Conservation (phyloP, 441 rosid species). For the Mallotus japonicus region DNA sequence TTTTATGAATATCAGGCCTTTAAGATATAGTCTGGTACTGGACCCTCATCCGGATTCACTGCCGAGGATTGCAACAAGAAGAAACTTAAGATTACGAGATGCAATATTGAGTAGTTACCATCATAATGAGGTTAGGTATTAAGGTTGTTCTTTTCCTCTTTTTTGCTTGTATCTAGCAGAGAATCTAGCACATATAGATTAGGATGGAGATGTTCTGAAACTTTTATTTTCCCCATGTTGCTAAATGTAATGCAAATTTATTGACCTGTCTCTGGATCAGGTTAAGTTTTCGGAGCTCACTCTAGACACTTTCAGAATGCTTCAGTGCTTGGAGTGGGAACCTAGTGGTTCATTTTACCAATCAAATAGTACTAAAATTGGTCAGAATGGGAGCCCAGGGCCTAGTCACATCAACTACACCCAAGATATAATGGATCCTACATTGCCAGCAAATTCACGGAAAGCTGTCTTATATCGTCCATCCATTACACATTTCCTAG, state of each 20-base stretch:
- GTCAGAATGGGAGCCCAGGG: conserved; percentile 61
- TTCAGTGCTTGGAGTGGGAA: conserved; percentile 97
- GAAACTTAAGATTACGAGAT: conserved; percentile 75
- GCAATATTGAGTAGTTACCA: conserved; percentile 88
- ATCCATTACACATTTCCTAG: conserved; percentile 79
- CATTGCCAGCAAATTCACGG: conserved; percentile 83
- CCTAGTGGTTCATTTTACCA: conserved; percentile 87
- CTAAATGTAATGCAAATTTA: conserved; percentile 9
- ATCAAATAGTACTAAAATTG: conserved; percentile 46
- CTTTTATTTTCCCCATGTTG: conserved; percentile 8
- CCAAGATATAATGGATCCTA: conserved; percentile 81
- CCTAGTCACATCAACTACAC: conserved; percentile 51
- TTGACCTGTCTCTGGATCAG: conserved; percentile 42
- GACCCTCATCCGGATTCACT: conserved; percentile 73
- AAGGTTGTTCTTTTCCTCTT: conserved; percentile 27
- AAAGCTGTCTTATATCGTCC: conserved; percentile 87
- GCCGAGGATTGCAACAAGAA: conserved; percentile 47
- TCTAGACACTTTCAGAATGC: conserved; percentile 88
- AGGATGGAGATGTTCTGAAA: not conserved
- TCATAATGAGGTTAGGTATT: conserved; percentile 72
- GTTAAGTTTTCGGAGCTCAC: conserved; percentile 97
- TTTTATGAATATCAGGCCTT: conserved; percentile 92
- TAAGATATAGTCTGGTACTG: conserved; percentile 83
- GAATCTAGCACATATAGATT: not conserved
- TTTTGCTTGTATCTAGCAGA: conserved; percentile 2